Evolutionary conservation across 2,329 filamentous ascomycete genomes (phyloP), one percentile per base, ranked within the genome.

Genomic region (Aspergillus eucalypticola): DNA sequence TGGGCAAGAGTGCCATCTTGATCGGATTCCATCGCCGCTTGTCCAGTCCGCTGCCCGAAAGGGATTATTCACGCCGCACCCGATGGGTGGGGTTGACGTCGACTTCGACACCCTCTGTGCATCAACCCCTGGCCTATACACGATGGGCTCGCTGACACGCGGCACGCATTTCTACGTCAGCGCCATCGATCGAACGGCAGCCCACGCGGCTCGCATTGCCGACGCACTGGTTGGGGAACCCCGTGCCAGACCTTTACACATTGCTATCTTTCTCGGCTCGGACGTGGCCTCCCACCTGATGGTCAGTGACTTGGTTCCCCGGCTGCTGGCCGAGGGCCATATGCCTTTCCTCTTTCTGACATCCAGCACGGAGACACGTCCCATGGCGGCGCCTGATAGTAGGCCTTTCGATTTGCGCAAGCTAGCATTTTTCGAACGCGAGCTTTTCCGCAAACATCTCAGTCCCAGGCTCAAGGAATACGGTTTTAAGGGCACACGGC

Each of bases 141-240:
- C 38, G 13, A 61, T 59, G 17, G 60, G 60, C 8, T 55, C 46
- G 8, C 52, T 61, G 23, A 61, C 60, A n/a, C 44, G 48, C 1
- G 60, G 60, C 5, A 61, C 60, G 2, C 60, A 61, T 35, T 61
- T 61, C 27, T 59, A 61, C 17, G 56, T 59, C 13, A 61, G 56
- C 35, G 55, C 56, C 3, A 57, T 61, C 19, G 60, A 61, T 46
- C 60, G 60, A 21, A 51, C 55, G 1, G 60, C 56, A 2, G 60
- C 55, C 8, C 60, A 62, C 27, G 60, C 60, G 2, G 53, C 52
- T 11, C 58, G 60, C 7, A 17, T 62, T 17, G 60, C 60, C 4
- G 60, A 62, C n/a, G 42, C 58, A 19, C n/a, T 62, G 17, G 48
- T 49, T 2, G 13, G 46, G 44, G 58, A 60, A 23, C 58, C 60